Percentiles rank a stretch among this genome's conserved stretches.
Evolutionary conservation across 148 eudicot species (phyloP).

Genomic region (Vaccinium darrowii): DNA sequence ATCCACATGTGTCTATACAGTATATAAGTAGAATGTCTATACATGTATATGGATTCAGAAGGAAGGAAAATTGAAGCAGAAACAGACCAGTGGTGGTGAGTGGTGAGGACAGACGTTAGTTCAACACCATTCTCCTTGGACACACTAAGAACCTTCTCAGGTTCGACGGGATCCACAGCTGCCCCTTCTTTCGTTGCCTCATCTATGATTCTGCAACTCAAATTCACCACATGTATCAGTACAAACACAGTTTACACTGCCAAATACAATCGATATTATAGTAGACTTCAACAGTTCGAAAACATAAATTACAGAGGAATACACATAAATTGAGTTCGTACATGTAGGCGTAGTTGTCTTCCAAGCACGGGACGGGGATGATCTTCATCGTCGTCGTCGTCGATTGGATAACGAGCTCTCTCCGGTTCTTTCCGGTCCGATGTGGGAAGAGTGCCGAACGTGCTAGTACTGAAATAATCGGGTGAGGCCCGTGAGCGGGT

Average conservation of each 20-base stretch:
- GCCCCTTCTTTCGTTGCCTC: conserved; percentile 75
- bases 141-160: conserved; percentile 71
- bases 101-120: conserved; percentile 73
- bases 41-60: not conserved
- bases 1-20: too few relatives aligned
- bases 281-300: not conserved
- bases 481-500: not conserved
- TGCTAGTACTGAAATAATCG: not conserved
- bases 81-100: conserved; percentile 87
- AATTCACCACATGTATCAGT: not conserved
- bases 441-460: not conserved
- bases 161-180: conserved; percentile 91
- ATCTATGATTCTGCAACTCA: conserved; percentile 61
- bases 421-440: not conserved
- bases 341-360: conserved; percentile 91
- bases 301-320: not conserved
- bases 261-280: not conserved
- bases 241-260: not conserved
- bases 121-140: conserved; percentile 54
- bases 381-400: conserved; percentile 51
- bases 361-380: conserved; percentile 71
- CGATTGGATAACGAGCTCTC: conserved; percentile 7
- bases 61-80: not conserved
- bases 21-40: too few relatives aligned
- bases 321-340: conserved; percentile 12